A percentile compares a stretch with the other conserved stretches of the same genome.
Conservation (phyloP, 2,329 filamentous ascomycete species). For the Pseudocercospora crystallina region DNA sequence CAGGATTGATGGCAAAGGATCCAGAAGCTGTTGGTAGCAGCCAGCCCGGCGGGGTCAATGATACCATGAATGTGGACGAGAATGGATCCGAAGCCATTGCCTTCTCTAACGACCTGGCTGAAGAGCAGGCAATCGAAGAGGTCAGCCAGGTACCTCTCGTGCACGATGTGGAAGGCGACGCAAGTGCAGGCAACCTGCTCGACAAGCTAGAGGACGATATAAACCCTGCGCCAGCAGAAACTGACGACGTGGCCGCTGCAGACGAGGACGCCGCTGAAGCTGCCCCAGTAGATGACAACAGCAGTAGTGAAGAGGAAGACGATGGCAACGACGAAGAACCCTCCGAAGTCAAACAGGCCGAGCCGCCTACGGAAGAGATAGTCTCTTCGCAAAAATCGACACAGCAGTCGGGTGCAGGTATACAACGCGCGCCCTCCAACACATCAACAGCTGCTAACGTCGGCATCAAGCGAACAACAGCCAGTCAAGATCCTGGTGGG, state of each 20-base stretch:
- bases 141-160: not conserved
- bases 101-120: not conserved
- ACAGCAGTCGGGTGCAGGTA: constrained; percentile 10
- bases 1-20: too few relatives aligned
- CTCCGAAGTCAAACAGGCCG: not conserved
- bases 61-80: too few relatives aligned
- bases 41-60: too few relatives aligned
- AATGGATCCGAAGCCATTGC: not conserved
- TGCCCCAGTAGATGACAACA: not conserved
- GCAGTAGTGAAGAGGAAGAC: not conserved
- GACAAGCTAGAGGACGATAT: not conserved
- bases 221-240: not conserved
- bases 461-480: constrained; percentile 6
- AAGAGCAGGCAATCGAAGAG: not conserved
- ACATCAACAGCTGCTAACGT: constrained; percentile 9
- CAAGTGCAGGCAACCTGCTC: not conserved
- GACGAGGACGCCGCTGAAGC: not conserved
- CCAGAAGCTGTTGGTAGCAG: too few relatives aligned
- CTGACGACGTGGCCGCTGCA: not conserved
- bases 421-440: not conserved
- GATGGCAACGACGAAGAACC: not conserved
- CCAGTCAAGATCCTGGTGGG: constrained; percentile 11
- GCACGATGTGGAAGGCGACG: not conserved
- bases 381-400: not conserved
- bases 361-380: constrained; percentile 1